Conservation (phyloP, 2,329 filamentous ascomycete genomes). For the Blastomyces silverae region DNA sequence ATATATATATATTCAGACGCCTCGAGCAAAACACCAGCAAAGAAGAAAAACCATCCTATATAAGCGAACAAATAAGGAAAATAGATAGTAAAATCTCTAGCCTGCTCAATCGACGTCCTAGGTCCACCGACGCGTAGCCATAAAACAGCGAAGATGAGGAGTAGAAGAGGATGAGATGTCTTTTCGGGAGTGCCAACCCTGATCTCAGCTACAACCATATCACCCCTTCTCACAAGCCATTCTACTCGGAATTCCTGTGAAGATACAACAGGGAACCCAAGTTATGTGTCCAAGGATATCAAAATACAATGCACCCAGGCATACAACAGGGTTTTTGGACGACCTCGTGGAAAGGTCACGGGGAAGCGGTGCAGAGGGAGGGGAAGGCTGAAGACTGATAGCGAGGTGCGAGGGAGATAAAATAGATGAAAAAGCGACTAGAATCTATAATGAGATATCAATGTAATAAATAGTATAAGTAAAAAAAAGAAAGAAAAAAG, state of each 20-base stretch:
- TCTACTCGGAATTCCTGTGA: not conserved
- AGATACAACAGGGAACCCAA: not conserved
- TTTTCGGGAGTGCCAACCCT: not conserved
- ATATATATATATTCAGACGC: not conserved
- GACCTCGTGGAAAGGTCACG: not conserved
- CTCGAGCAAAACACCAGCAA: not conserved
- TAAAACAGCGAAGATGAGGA: too few relatives aligned
- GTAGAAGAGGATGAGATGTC: not conserved
- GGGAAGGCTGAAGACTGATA: not conserved
- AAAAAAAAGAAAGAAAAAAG: not conserved
- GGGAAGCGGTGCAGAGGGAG: not conserved
- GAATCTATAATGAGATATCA: not conserved
- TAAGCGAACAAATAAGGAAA: not conserved
- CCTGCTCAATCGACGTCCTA: not conserved
- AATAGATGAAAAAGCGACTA: not conserved
- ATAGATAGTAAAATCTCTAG: not conserved
- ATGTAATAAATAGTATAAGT: not conserved
- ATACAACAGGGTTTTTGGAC: not conserved
- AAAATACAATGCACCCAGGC: not conserved
- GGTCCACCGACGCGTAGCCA: not conserved
- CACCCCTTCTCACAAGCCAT: not conserved
- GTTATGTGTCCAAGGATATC: not conserved
- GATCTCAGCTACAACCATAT: not conserved
- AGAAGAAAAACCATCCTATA: not conserved
- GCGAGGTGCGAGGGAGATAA: not conserved